Conservation (phyloP, 495 filamentous ascomycete genomes). For the Penicillium silybi region DNA sequence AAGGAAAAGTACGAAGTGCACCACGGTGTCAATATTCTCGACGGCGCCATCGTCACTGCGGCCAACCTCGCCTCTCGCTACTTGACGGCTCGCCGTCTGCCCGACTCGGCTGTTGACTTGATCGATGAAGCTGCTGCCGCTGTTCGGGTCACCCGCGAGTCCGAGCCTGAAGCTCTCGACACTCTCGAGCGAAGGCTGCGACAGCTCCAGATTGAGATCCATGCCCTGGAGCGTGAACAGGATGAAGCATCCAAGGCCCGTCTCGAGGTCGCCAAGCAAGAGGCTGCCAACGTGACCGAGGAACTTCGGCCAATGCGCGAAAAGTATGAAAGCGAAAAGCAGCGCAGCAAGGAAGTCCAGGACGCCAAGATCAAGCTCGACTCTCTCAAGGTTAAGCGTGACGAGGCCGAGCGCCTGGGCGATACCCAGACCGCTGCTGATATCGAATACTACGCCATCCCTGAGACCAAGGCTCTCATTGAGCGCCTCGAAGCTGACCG, state of each 20-base stretch:
- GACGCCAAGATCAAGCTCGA: constrained; percentile 96
- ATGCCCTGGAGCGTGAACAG: constrained; percentile 88
- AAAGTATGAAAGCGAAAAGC: constrained; percentile 91
- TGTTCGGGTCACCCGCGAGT: constrained; percentile 89
- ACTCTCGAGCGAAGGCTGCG: constrained; percentile 83
- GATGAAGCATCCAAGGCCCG: constrained; percentile 86
- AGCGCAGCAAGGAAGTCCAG: constrained; percentile 83
- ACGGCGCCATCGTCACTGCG: constrained; percentile 86
- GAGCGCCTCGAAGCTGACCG: constrained; percentile 77
- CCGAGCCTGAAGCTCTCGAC: constrained; percentile 90
- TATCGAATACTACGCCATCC: constrained; percentile 94
- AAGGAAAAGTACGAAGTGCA: constrained; percentile 98
- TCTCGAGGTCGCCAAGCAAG: constrained; percentile 75
- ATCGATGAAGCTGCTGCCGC: constrained; percentile 96
- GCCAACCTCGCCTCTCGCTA: constrained; percentile 89
- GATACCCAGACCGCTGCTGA: constrained; percentile 83
- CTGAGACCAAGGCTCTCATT: constrained; percentile 80
- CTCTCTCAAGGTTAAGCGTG: constrained; percentile 77
- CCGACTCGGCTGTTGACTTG: constrained; percentile 93
- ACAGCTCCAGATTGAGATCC: constrained; percentile 93
- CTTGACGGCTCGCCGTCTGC: constrained; percentile 81
- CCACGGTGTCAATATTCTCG: constrained; percentile 93
- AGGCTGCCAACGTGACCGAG: constrained; percentile 87
- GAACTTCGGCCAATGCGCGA: constrained; percentile 88
- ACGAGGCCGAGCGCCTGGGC: constrained; percentile 82